Evolutionary conservation across 495 filamentous ascomycete species (phyloP), one percentile per base, ranked within the genome.

Genomic region (Lentithecium fluviatile): DNA sequence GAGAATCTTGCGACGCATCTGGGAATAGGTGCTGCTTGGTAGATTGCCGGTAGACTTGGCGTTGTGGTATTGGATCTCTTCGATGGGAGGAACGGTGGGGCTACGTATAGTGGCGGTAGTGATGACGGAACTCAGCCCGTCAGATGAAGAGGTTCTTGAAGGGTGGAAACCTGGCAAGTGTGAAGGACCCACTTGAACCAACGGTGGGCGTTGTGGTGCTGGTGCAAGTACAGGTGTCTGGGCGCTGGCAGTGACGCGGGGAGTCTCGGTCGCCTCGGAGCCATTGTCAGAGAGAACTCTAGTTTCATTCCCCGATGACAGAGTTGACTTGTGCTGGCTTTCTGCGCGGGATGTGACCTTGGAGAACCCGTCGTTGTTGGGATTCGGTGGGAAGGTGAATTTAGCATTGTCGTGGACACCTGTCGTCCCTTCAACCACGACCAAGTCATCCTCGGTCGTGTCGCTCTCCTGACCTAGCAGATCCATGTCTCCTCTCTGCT

Each of bases 1-100:
- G 13, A 97, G 77, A 32, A 97, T 82, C 70, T 88, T 90, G 67
- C 89, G 92, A 57, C 87, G 80, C 74, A 91, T 82, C 68, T 90
- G 82, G 58, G 86, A 81, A 23, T 87, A 76, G 36, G 81, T 77
- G 43, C 80, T 80, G 64, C 79, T 86, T 20, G 87, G 82, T 38
- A 64, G n/a, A 53, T 66, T 46, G 52, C 48, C 46, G 52, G 67
- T 42, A 62, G 20, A 57, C 52, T 12, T 19, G 13, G 37, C 37
- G 2, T 8, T 45, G 20, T 42, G 45, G 15, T 49, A 65, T 11
- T 56, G 34, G 23, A 64, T 12, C 37, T 69, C 55, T 20, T 69
- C 40, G 49, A 67, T 55, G 26, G 62, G 36, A 24, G 54, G 24
- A 52, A 69, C 42, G n/a, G 23, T 32, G 25, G 65, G 42, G 21